phyloP scores from a whole-genome alignment of 495 filamentous ascomycete species.

The Penicillium longicatenatum region DNA sequence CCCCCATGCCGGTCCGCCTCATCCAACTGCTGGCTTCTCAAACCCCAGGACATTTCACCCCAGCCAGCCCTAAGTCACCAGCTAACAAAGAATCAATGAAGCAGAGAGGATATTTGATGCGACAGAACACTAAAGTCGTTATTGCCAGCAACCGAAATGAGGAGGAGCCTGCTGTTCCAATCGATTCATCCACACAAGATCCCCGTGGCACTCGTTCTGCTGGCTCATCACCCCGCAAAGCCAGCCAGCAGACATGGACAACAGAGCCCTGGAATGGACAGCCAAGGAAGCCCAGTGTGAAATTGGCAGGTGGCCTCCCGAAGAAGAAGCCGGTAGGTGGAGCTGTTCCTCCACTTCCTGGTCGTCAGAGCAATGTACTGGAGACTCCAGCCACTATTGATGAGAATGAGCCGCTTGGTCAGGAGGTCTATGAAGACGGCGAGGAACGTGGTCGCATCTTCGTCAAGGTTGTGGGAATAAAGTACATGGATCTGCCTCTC shows the following conservation, averaged over 20 bases:
- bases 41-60: constrained; percentile 4
- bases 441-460: constrained; percentile 92
- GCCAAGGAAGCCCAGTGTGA: constrained; percentile 65
- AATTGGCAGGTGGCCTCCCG: constrained; percentile 58
- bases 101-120: constrained; percentile 98
- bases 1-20: constrained; percentile 11
- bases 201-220: constrained; percentile 60
- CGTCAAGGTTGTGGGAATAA: constrained; percentile 95
- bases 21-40: constrained; percentile 8
- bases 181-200: constrained; percentile 55
- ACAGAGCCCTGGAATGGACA: constrained; percentile 95
- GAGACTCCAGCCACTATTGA: constrained; percentile 61
- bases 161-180: constrained; percentile 41
- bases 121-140: constrained; percentile 96
- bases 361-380: constrained; percentile 77
- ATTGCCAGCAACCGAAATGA: constrained; percentile 74
- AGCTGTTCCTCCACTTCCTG: constrained; percentile 76
- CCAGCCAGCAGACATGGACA: constrained; percentile 84
- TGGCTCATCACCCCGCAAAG: constrained; percentile 72
- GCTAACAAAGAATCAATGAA: constrained; percentile 59
- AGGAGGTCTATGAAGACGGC: constrained; percentile 67
- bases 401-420: constrained; percentile 57
- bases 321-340: constrained; percentile 65
- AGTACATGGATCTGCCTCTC: constrained; percentile 88
- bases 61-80: constrained; percentile 14